Base-by-base conservation (phyloP, 441 rosid genomes). In the Adansonia grandidieri region DNA sequence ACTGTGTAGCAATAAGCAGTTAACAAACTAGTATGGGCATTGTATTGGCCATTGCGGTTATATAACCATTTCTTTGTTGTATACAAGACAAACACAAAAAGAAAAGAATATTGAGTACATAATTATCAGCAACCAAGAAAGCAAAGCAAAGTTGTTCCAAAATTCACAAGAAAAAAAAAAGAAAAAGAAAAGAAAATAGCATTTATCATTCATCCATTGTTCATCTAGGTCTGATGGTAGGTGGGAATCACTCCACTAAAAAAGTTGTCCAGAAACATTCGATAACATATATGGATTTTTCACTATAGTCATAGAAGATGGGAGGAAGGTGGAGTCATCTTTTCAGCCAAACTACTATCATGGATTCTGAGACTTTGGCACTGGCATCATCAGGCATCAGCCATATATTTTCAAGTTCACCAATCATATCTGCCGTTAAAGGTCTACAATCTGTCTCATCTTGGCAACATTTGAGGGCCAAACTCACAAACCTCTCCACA, bases 221-320 rank as follows among this genome's bases (percentile, higher is more conserved):
- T 81, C 85, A 94, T 84, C 98, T 88, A 9, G 99, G 98, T 70
- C 73, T 22, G 77, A 95, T 84, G 56, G 93, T 86, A 37, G 40
- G 40, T 37, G 4, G 99, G 97, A 78, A 84, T 65, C n/a, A 83
- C 81, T 76, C 92, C 99, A 71, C 99, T 93, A 61, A 93, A 88
- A 44, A 95, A 97, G 75, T 93, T n/a, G n/a, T n/a, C 98, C 95
- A 10, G 99, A 93, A 79, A 93, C 86, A 84, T 93, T 95, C 0
- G 87, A 79, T 15, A 98, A 95, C 40, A 37, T 37, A 37, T 37
- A 37, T 37, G 40, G 40, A 37, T 37, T 37, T 37, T 37, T 87
- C 71, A 82, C 20, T 37, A 37, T 37, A 37, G 40, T 37, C 57
- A 68, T 17, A 0, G 87, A 81, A 11, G 90, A 87, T 10, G 85